Conservation (phyloP, 164 flowering plant species). For the Aristolochia californica region DNA sequence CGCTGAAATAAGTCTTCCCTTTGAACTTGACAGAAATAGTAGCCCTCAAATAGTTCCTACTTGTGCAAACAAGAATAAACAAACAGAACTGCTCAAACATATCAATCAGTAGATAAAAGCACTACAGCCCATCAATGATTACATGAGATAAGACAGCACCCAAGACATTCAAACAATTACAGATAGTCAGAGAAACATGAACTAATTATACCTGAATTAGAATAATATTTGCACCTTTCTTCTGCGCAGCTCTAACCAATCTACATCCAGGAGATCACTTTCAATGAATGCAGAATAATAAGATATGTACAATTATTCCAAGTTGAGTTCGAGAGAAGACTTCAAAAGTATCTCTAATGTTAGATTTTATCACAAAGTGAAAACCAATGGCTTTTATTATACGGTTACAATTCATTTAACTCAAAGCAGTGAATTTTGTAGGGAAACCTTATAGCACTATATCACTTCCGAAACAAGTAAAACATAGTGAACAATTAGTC, state of each 20-base stretch:
- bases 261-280: constrained; percentile 24
- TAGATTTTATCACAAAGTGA: too few relatives aligned
- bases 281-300: not conserved
- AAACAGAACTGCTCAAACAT: not conserved
- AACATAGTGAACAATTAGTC: too few relatives aligned
- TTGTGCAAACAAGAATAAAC: not conserved
- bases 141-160: not conserved
- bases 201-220: constrained; percentile 64
- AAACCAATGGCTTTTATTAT: too few relatives aligned
- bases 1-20: constrained; percentile 76
- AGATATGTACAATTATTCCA: too few relatives aligned
- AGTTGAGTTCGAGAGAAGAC: too few relatives aligned
- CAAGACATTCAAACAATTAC: not conserved
- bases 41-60: constrained; percentile 95
- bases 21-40: constrained; percentile 98
- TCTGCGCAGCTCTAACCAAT: constrained; percentile 78
- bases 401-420: too few relatives aligned
- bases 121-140: not conserved
- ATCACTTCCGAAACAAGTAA: too few relatives aligned
- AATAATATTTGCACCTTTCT: constrained; percentile 78
- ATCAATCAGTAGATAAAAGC: not conserved
- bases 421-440: too few relatives aligned
- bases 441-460: too few relatives aligned
- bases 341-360: too few relatives aligned
- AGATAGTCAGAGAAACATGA: not conserved